A percentile compares a stretch with the other conserved stretches of the same genome.
phyloP scores from a whole-genome alignment of 2,329 filamentous ascomycete genomes.

The Chrysoporthe puriensis region DNA sequence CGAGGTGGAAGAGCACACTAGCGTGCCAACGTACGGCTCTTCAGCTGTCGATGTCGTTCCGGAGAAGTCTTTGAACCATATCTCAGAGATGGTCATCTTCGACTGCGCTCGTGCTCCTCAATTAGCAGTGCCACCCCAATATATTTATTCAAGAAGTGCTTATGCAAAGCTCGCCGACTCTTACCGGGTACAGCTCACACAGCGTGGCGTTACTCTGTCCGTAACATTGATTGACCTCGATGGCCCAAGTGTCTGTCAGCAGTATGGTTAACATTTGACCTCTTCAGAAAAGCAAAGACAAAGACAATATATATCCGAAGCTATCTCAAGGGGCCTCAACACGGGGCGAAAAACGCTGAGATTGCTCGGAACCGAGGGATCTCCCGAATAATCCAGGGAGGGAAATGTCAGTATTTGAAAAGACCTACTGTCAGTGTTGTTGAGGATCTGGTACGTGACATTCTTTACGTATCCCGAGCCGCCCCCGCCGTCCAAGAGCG shows the following conservation, averaged over 20 bases:
- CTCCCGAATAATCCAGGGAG: too few species aligned
- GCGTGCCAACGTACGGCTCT: slow-evolving; percentile 12
- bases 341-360: too few species aligned
- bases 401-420: background rate
- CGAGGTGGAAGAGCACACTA: slow-evolving; percentile 10
- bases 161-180: background rate
- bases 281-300: background rate
- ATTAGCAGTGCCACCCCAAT: background rate
- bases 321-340: background rate
- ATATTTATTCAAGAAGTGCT: background rate
- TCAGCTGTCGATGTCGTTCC: slow-evolving; percentile 7
- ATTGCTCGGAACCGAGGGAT: background rate
- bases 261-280: background rate
- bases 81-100: slow-evolving; percentile 18
- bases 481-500: slow-evolving; percentile 22
- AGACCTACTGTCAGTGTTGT: slow-evolving; percentile 57
- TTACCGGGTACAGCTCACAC: slow-evolving; percentile 40
- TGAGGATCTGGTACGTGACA: slow-evolving; percentile 61
- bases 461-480: slow-evolving; percentile 25
- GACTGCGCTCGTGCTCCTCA: background rate
- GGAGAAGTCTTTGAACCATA: slow-evolving; percentile 14
- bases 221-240: slow-evolving; percentile 66
- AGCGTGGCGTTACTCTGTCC: slow-evolving; percentile 41
- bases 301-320: too few species aligned
- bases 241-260: slow-evolving; percentile 47